Base-by-base conservation (phyloP, 2,329 filamentous ascomycete genomes). In the Calonectria montana region DNA sequence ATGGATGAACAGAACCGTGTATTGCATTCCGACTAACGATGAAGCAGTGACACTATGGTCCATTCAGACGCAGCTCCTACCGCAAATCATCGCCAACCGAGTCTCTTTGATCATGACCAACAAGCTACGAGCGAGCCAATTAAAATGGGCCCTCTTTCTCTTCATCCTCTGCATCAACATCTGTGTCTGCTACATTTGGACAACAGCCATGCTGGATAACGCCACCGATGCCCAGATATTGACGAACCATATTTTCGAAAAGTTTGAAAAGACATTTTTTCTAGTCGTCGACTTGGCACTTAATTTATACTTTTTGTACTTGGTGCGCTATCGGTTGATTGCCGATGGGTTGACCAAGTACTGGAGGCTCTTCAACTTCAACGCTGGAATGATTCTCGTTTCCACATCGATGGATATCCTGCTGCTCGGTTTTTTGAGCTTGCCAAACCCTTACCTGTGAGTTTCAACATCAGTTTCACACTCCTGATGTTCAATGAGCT, bases 271-370 rank as follows among this genome's bases (percentile, higher is more conserved):
- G 74, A 79, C 84, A 0, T 82, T 90, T 13, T 88, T 89, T 67
- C 78, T 89, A 0, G 64, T 88, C 1, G 81, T 88, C 2, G 88
- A 90, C 63, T 82, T 84, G 3, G 79, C 76, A 0, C 82, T 90
- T 16, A 90, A 90, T 67, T 80, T 82, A 71, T 87, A 86, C 74
- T 90, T 90, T 75, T 77, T 90, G 2, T 79, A 81, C 15, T 79
- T 82, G 3, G 87, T 89, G 29, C 85, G 86, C 55, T 81, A 80
- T 16, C 84, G 86, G 0, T 81, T 89, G 65, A 84, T 84, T 66
- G 85, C 88, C 41, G 79, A 82, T 66, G 87, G 87, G 3, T 79
- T 89, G 9, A 82, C 82, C 5, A 89, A 89, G 74, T 89, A 89
- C 78, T 84, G 85, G 78, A 83, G 82, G 21, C 81, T 89, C 2